Conservation (phyloP, 805 yeast genomes). For the Saturnispora dispora region DNA sequence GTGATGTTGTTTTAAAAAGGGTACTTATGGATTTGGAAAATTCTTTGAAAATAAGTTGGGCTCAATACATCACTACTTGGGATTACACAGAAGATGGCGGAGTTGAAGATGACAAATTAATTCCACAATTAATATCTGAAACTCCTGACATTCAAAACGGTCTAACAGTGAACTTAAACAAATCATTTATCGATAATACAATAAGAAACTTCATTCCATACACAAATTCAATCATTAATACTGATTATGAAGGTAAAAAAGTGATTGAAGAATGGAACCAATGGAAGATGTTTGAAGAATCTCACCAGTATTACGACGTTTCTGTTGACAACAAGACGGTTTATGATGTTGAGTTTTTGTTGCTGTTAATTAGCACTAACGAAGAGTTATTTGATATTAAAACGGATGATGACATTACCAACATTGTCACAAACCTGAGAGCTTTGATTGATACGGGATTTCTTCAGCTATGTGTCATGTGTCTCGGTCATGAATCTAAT, state of each 20-base stretch:
- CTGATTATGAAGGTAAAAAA: neutral
- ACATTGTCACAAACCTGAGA: constrained; percentile 40
- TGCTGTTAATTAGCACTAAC: constrained; percentile 53
- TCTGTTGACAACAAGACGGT: constrained; percentile 16
- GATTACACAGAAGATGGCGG: constrained; percentile 33
- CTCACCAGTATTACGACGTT: constrained; percentile 20
- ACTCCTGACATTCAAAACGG: constrained; percentile 30
- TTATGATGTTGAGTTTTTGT: constrained; percentile 67
- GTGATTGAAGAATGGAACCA: constrained; percentile 18
- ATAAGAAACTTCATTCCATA: constrained; percentile 28
- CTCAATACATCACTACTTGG: constrained; percentile 55
- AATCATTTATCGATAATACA: constrained; percentile 40
- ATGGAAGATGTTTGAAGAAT: constrained; percentile 18
- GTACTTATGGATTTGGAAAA: constrained; percentile 53
- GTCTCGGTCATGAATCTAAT: constrained; percentile 32
- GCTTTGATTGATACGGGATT: constrained; percentile 49
- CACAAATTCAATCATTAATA: neutral
- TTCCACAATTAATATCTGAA: constrained; percentile 38
- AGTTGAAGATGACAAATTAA: constrained; percentile 38
- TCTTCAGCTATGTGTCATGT: constrained; percentile 41
- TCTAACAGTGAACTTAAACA: constrained; percentile 43
- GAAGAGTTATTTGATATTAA: constrained; percentile 44
- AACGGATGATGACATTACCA: constrained; percentile 10
- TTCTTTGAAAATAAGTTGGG: constrained; percentile 46
- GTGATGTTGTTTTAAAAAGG: constrained; percentile 53